Evolutionary conservation across 805 yeast genomes (phyloP), one percentile per base, ranked within the genome.

Genomic region (Starmera dryadoides): DNA sequence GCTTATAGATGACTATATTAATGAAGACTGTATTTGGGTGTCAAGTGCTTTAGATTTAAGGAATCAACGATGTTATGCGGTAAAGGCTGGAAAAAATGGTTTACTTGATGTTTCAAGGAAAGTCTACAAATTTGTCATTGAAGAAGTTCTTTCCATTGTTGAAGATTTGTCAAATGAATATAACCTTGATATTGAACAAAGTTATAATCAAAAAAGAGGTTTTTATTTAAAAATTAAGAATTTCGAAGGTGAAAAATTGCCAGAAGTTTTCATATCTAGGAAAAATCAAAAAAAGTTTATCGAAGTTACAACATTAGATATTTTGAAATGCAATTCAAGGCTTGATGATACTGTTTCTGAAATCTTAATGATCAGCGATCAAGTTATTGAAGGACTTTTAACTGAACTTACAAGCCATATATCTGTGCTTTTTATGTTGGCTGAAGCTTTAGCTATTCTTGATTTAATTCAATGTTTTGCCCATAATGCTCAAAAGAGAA

Each of bases 11-110:
- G 49, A 48, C 2, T 52, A 48, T 25, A 60, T 71, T 7, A 70
- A 68, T 44, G 70, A 66, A 28, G 74, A 69, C 42, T 63, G 69
- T 36, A 37, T 41, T 3, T 67, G 72, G 73, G 73, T 71, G 0
- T 49, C 50, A 0, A 52, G 60, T 2, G 50, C 64, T 1, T 43
- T 66, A 4, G 72, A 71, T 35, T 44, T 70, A 28, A 64, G 61
- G 44, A 69, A 68, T 42, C 76, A 70, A 41, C 58, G 59, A 42
- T 58, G 66, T 22, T 68, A 64, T 49, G 75, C 76, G 0, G 65
- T 71, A 0, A 69, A 58, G 42, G 51, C 64, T 29, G 74, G 73
- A 0, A 47, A 53, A 2, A 71, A 72, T 48, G 77, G 77, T 0
- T 45, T 72, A 10, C 48, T 71, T 1, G 74, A 68, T 47, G 62